Evolutionary conservation across 2,329 filamentous ascomycete genomes (phyloP).

Genomic region (Parastagonospora avenae): DNA sequence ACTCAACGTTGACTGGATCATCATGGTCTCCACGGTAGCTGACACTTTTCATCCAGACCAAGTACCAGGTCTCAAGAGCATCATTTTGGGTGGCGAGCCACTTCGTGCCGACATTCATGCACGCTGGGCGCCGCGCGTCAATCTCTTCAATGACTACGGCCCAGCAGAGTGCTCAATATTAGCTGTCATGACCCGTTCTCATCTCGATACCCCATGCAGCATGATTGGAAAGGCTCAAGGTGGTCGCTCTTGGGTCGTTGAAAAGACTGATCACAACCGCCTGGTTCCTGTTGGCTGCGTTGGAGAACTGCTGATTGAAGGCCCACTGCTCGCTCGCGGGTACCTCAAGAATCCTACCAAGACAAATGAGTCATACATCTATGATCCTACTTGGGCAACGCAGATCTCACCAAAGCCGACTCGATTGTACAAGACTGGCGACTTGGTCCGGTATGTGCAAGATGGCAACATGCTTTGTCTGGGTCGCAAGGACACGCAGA

Average conservation of each 20-base stretch:
- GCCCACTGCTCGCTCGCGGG: constrained; percentile 47
- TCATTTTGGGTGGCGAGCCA: constrained; percentile 50
- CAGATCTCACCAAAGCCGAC: not conserved
- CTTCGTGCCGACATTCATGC: not conserved
- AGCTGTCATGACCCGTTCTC: constrained; percentile 57
- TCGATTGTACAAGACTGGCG: constrained; percentile 25
- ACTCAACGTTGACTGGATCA: constrained; percentile 20
- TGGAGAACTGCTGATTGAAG: constrained; percentile 62
- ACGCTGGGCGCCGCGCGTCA: constrained; percentile 13
- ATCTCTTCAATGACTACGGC: constrained; percentile 17
- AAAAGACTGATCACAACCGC: constrained; percentile 18
- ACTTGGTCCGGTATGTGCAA: constrained; percentile 15
- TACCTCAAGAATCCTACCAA: constrained; percentile 24
- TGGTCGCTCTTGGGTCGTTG: constrained; percentile 52
- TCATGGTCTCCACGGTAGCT: constrained; percentile 63
- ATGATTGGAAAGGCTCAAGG: constrained; percentile 53
- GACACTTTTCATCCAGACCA: constrained; percentile 48
- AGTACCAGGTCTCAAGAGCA: constrained; percentile 48
- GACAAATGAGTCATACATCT: constrained; percentile 49
- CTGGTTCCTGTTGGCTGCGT: constrained; percentile 21
- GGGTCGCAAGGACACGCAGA: constrained; percentile 24
- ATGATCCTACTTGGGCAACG: constrained; percentile 49
- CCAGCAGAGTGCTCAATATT: constrained; percentile 10
- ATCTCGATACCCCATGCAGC: constrained; percentile 52
- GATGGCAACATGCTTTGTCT: constrained; percentile 20